Percentiles rank a stretch among this genome's conserved stretches.
These are phyloP conservation scores for Rauvolfia tetraphylla DNA, from an alignment of 257 asterid genomes.

Conservation along the genomic window DNA sequence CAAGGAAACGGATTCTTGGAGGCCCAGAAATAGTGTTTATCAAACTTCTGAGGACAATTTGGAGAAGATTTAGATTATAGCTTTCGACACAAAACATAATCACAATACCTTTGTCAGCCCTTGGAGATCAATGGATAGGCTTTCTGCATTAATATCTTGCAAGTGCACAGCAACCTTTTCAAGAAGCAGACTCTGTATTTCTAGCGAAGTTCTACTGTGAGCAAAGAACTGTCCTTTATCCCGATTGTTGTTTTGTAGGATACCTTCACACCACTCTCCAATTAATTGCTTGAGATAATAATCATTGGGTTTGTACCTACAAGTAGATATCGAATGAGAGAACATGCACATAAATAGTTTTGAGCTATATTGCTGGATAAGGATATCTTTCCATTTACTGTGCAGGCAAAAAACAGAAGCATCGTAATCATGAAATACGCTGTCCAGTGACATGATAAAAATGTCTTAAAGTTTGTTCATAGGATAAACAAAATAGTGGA, in stretches of 20 bases:
- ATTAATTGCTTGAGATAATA: constrained; percentile 81
- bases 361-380: not conserved
- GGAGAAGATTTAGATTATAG: not conserved
- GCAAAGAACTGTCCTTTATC: constrained; percentile 31
- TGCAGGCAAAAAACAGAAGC: not conserved
- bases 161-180: constrained; percentile 84
- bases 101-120: constrained; percentile 74
- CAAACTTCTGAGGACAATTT: not conserved
- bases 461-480: not conserved
- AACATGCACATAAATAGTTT: not conserved
- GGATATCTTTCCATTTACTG: not conserved
- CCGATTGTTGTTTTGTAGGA: constrained; percentile 47
- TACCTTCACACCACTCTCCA: constrained; percentile 98
- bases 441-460: not conserved
- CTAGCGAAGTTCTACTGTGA: constrained; percentile 27
- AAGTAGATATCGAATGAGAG: constrained; percentile 5
- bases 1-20: not conserved
- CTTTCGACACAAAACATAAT: not conserved
- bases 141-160: constrained; percentile 59
- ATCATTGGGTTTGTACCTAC: constrained; percentile 85
- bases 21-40: not conserved
- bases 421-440: not conserved
- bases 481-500: not conserved
- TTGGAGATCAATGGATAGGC: constrained; percentile 67
- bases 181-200: constrained; percentile 61